Base-by-base conservation (phyloP, 2,329 filamentous ascomycete species). In the Colletotrichum lentis region DNA sequence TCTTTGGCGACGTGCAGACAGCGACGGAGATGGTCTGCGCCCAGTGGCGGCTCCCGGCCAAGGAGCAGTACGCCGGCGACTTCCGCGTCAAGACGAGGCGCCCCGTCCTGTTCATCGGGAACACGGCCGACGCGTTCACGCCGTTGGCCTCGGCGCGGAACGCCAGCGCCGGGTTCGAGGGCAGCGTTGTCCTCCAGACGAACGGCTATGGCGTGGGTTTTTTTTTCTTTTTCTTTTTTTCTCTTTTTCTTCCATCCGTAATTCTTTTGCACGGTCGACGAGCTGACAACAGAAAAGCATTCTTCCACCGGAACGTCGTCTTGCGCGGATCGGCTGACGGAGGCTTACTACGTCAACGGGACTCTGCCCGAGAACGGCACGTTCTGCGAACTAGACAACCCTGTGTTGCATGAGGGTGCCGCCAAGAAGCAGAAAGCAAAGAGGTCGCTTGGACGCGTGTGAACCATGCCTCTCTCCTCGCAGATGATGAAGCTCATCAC, bases 111-210 rank as follows among this genome's bases (percentile, higher is more conserved):
- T 67, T 83, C 16, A 73, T 82, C 11, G 76, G 77, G 8, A 82
- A 80, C 65, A 77, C 75, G 0, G 73, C 73, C 35, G 81, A 83
- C 59, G 76, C 75, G 0, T 72, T 77, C n/a, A 81, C 79, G 2
- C 79, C 81, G 2, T 69, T 82, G 7, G 71, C 59, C 3, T 79
- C 79, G 20, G 80, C 80, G 0, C 72, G 71, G 52, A 80, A 80
- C 50, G 72, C 79, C 41, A 80, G 77, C 37, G 67, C 72, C 5
- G 75, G 74, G 1, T 78, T 82, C 39, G 70, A 78, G 31, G 77
- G 76, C 1, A 82, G 80, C 43, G 75, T 76, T 10, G 71, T 82
- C 5, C 74, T 81, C 6, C 72, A 78, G 44, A 74, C 79, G 5
- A 73, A 79, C 14, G 76, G 77, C 44, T 75, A 74, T n/a, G 77